Evolutionary conservation across 352 stramenopile genomes (phyloP), one percentile per base, ranked within the genome.

Genomic region (Globisporangium uncinulatum): DNA sequence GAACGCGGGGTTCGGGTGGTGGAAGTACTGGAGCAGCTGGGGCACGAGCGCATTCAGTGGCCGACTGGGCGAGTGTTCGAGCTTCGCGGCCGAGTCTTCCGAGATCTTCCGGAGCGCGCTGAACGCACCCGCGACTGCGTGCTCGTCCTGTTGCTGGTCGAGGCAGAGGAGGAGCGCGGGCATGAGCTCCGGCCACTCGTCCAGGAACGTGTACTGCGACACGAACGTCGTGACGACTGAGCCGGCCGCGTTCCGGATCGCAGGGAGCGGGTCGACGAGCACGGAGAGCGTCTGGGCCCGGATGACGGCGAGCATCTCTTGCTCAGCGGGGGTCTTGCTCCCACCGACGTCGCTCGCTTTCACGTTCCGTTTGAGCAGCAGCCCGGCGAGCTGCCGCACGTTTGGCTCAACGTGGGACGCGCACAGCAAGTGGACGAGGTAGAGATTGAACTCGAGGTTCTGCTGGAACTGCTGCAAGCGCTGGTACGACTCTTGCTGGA

Each of bases 111-210:
- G 69, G 17, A 97, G 76, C 36, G 85, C 84, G 57, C 79, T 73
- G 59, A 97, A 95, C 9, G 87, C 87, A 6, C 88, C 88, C 21
- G 91, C 83, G 29, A 94, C 72, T 14, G 84, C 83, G 43, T 68
- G 63, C 48, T 70, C 74, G 41, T 95, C 83, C 47, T 77, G 61
- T 46, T 75, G 65, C 32, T 86, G 70, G 14, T 89, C 73, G 15
- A 94, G 65, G 42, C 83, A 79, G 39, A 62, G 24, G 4, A 84
- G 61, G 17, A 95, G 68, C 57, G 74, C 76, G 34, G 78, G 82
- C 70, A 95, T 91, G 69, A 95, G 83, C 69, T 95, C 86, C 1
- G 86, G 86, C 81, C 86, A 95, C 61, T 94, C 82, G 60, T 95
- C 86, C 31, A 94, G 67, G 57, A 92, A 94, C 37, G 85, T 90